Evolutionary conservation across 495 filamentous ascomycete species (phyloP).

Genomic region (Tetracladium setigerum): DNA sequence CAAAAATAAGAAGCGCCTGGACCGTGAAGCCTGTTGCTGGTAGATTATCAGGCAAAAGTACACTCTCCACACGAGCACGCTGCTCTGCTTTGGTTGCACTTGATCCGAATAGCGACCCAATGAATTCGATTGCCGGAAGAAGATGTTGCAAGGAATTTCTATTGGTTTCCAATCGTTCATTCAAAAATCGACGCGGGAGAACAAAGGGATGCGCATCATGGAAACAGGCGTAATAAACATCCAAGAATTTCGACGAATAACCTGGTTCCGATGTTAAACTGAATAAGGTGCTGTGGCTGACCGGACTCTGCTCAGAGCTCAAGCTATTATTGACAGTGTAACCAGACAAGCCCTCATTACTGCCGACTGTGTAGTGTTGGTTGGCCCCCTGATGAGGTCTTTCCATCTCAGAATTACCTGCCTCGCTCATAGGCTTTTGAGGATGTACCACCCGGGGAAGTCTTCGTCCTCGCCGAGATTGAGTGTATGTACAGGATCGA

Average conservation of each 20-base stretch:
- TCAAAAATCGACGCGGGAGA: slow-evolving; percentile 37
- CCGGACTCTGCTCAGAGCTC: too few relatives aligned
- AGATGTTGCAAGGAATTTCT: slow-evolving; percentile 28
- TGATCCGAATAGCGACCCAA: slow-evolving; percentile 42
- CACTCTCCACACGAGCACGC: slow-evolving; percentile 32
- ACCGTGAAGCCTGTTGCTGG: slow-evolving; percentile 49
- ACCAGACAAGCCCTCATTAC: slow-evolving; percentile 5
- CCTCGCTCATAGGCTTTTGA: slow-evolving; percentile 37
- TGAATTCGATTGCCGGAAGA: slow-evolving; percentile 48
- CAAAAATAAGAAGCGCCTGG: slow-evolving; percentile 57
- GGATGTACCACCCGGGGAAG: too few relatives aligned
- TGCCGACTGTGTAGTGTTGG: slow-evolving; percentile 5
- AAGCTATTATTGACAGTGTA: background rate
- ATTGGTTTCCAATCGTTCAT: slow-evolving; percentile 20
- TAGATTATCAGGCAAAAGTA: slow-evolving; percentile 31
- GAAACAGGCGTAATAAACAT: slow-evolving; percentile 52
- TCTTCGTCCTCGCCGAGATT: slow-evolving; percentile 46
- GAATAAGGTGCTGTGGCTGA: slow-evolving; percentile 2
- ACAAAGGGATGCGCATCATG: slow-evolving; percentile 52
- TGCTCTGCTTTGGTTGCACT: slow-evolving; percentile 31
- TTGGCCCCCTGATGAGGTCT: slow-evolving; percentile 22
- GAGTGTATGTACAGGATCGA: slow-evolving; percentile 38
- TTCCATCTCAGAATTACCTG: slow-evolving; percentile 26
- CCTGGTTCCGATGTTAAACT: slow-evolving; percentile 11
- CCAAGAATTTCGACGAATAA: slow-evolving; percentile 30